A percentile compares a stretch with the other conserved stretches of the same genome.
Conservation (phyloP, 257 asterid species). For the Primulina huaijiensis region DNA sequence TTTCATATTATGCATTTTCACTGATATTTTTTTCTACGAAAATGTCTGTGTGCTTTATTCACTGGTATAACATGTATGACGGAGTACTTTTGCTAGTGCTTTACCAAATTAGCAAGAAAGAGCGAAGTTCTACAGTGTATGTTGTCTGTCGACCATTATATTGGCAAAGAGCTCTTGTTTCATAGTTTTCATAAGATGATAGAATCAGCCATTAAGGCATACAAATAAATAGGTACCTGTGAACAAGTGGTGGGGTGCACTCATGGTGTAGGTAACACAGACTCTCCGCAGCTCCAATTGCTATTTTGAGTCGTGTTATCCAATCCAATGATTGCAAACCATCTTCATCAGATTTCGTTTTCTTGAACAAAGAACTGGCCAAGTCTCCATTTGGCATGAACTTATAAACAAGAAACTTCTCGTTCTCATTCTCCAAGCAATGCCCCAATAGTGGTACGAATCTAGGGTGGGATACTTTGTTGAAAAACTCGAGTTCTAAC, state of each 20-base stretch:
- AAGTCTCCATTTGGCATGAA: constrained; percentile 82
- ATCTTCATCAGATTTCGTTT: constrained; percentile 48
- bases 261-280: constrained; percentile 87
- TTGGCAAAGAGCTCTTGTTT: not conserved
- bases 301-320: constrained; percentile 92
- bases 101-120: not conserved
- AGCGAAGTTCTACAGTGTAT: not conserved
- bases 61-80: not conserved
- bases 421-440: constrained; percentile 84
- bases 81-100: not conserved
- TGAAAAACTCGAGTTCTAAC: constrained; percentile 65
- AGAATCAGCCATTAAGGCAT: constrained; percentile 4
- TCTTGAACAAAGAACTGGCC: constrained; percentile 78
- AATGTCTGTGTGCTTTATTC: not conserved
- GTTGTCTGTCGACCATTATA: not conserved
- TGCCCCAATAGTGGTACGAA: constrained; percentile 84
- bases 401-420: constrained; percentile 77
- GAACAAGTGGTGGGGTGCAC: constrained; percentile 85
- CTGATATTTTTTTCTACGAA: too few species aligned
- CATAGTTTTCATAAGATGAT: not conserved
- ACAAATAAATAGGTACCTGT: constrained; percentile 54
- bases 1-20: not conserved
- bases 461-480: constrained; percentile 71
- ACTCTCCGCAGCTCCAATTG: constrained; percentile 91
- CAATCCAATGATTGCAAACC: constrained; percentile 86